Conservation (phyloP, 2,329 filamentous ascomycete species). For the Fusarium napiforme region DNA sequence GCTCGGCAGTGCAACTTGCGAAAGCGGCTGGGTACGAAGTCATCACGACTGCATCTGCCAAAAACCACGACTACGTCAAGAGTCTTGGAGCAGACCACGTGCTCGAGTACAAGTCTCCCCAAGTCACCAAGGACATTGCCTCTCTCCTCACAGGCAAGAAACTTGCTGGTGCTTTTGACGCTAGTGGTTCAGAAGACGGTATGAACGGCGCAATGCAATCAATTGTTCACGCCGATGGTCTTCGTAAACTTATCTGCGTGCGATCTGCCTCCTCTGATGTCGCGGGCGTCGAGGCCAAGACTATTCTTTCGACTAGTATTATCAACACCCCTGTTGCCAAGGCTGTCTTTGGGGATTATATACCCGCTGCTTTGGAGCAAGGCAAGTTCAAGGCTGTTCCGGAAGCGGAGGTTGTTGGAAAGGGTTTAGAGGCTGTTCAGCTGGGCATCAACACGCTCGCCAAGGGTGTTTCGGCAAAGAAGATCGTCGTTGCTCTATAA, state of each 20-base stretch:
- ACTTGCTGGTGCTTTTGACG: constrained; percentile 17
- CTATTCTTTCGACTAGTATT: constrained; percentile 16
- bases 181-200: constrained; percentile 11
- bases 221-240: constrained; percentile 12
- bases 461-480: constrained; percentile 29
- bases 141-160: constrained; percentile 1
- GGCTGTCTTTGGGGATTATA: constrained; percentile 24
- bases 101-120: constrained; percentile 56
- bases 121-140: constrained; percentile 29
- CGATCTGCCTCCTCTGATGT: background rate
- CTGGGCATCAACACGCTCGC: constrained; percentile 13
- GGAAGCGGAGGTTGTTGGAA: constrained; percentile 22
- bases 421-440: constrained; percentile 18
- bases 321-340: constrained; percentile 23
- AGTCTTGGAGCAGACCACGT: constrained; percentile 56
- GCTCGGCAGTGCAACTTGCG: constrained; percentile 58
- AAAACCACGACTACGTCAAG: constrained; percentile 57
- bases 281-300: background rate
- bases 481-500: constrained; percentile 21
- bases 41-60: constrained; percentile 54
- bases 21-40: constrained; percentile 58
- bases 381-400: constrained; percentile 23
- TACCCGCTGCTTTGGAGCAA: constrained; percentile 18
- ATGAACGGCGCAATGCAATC: constrained; percentile 5
- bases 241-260: constrained; percentile 23